phyloP scores from a whole-genome alignment of 2,329 filamentous ascomycete species.

The Amauroascus verrucosus region DNA sequence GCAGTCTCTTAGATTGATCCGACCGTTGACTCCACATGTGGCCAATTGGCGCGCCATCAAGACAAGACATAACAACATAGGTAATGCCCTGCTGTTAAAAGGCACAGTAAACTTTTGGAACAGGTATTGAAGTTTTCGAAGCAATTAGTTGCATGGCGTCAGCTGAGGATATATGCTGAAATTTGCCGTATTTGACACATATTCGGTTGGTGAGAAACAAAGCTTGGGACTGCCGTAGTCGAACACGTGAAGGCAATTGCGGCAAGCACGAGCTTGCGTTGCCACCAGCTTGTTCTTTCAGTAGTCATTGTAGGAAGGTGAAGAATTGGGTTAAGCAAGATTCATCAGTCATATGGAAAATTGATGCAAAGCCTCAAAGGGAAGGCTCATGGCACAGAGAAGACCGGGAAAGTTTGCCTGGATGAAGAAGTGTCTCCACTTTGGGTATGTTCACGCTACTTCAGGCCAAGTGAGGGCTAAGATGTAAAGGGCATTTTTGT shows the following conservation, averaged over 20 bases:
- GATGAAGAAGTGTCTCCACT: no score
- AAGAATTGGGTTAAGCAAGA: no score
- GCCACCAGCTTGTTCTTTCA: constrained; percentile 18
- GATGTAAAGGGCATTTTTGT: no score
- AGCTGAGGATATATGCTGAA: constrained; percentile 31
- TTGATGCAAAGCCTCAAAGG: no score
- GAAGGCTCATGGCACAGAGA: no score
- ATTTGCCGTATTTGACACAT: constrained; percentile 27
- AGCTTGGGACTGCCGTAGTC: background rate
- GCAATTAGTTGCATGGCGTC: constrained; percentile 35
- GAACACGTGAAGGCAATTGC: background rate
- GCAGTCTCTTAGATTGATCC: constrained; percentile 7
- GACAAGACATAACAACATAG: constrained; percentile 41
- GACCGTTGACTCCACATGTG: constrained; percentile 16
- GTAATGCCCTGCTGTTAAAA: constrained; percentile 33
- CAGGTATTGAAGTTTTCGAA: constrained; percentile 36
- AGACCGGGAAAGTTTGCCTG: no score
- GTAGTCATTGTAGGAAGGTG: no score
- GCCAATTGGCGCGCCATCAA: constrained; percentile 24
- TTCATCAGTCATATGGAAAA: no score
- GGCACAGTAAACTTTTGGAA: constrained; percentile 38
- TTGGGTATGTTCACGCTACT: no score
- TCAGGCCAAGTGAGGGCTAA: no score
- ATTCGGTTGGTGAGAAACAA: background rate
- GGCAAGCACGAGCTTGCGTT: constrained; percentile 6